Conservation (phyloP, 2,329 filamentous ascomycete species). For the Alternaria metachromatica region DNA sequence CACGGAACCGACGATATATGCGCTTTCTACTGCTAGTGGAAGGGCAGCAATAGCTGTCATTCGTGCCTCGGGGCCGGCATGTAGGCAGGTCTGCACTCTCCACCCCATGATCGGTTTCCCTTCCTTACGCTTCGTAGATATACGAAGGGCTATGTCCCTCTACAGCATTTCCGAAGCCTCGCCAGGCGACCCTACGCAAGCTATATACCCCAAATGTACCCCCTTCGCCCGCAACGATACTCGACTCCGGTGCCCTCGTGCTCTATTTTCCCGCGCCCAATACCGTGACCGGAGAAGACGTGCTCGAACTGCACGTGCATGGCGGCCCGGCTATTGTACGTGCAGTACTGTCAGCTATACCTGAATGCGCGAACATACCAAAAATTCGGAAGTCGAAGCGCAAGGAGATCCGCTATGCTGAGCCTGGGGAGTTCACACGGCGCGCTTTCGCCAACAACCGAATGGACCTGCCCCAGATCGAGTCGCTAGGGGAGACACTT, state of each 20-base stretch:
- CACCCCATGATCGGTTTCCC: not conserved
- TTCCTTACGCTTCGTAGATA: slow-evolving; percentile 57
- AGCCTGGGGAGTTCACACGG: slow-evolving; percentile 93
- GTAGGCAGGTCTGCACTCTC: slow-evolving; percentile 62
- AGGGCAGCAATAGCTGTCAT: slow-evolving; percentile 90
- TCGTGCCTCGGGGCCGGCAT: slow-evolving; percentile 81
- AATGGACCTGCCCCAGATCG: slow-evolving; percentile 83
- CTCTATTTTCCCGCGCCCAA: slow-evolving; percentile 81
- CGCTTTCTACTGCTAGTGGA: slow-evolving; percentile 84
- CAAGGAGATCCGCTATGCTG: slow-evolving; percentile 76
- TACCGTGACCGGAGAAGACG: slow-evolving; percentile 89
- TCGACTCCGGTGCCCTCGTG: slow-evolving; percentile 80
- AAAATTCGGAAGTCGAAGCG: slow-evolving; percentile 7
- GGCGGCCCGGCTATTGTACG: slow-evolving; percentile 88
- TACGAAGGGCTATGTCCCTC: slow-evolving; percentile 68
- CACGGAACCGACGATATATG: slow-evolving; percentile 76
- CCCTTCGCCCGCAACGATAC: slow-evolving; percentile 54
- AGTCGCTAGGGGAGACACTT: slow-evolving; percentile 67
- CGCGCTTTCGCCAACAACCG: slow-evolving; percentile 88
- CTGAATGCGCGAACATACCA: slow-evolving; percentile 52
- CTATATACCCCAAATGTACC: slow-evolving; percentile 66
- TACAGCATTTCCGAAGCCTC: slow-evolving; percentile 61
- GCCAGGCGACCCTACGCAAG: slow-evolving; percentile 74
- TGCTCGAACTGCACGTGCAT: slow-evolving; percentile 93
- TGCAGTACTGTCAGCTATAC: slow-evolving; percentile 81